Conservation (phyloP, 768 basidiomycete species). For the Rhodotorula diobovata region DNA sequence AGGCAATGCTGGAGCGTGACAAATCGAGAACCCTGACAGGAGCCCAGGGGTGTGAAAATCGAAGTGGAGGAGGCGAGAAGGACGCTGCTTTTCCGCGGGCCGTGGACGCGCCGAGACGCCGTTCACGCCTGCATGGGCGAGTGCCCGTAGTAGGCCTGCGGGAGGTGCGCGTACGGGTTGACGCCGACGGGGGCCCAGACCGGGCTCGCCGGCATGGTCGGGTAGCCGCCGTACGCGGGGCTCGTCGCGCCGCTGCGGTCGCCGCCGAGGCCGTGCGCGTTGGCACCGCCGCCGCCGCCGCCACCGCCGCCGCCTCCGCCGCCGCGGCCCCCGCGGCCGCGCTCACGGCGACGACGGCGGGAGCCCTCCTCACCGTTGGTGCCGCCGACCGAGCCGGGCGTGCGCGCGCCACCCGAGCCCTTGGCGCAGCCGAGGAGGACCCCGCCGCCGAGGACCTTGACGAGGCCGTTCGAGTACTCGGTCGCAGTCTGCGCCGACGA, state of each 20-base stretch:
- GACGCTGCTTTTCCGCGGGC: no score
- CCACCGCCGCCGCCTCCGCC: not conserved
- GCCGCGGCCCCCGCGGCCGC: constrained; percentile 6
- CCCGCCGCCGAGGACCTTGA: constrained; percentile 44
- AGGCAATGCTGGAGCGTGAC: not conserved
- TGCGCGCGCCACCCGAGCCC: not conserved
- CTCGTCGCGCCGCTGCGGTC: constrained; percentile 5
- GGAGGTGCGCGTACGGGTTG: not conserved
- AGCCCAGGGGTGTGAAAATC: not conserved
- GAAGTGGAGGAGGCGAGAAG: not conserved
- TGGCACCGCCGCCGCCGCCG: not conserved
- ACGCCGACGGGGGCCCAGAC: not conserved
- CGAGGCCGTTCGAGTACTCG: constrained; percentile 44
- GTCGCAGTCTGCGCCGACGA: constrained; percentile 27
- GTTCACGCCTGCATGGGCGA: constrained; percentile 5
- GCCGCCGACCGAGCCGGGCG: not conserved
- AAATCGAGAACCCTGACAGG: no score
- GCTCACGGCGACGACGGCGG: constrained; percentile 9
- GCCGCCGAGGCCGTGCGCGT: not conserved
- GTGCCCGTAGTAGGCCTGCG: not conserved
- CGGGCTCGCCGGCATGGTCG: not conserved
- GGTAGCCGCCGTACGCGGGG: not conserved
- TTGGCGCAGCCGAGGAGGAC: constrained; percentile 40
- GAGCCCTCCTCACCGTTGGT: not conserved
- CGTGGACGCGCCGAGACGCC: no score